Conservation (phyloP, 306 rosid species). For the Lithocarpus polystachyus region DNA sequence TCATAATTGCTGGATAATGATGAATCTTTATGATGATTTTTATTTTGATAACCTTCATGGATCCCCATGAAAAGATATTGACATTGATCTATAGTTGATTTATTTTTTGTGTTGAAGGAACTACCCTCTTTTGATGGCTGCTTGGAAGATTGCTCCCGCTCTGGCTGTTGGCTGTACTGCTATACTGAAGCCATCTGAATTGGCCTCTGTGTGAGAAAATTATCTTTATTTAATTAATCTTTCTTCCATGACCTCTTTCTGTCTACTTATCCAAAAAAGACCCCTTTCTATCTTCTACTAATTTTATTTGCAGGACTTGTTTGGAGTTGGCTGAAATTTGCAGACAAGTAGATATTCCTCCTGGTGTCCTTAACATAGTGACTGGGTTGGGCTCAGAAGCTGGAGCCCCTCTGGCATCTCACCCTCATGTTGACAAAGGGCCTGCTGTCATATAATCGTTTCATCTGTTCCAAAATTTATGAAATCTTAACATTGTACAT, state of each 20-base stretch:
- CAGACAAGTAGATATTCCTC: slow-evolving; percentile 79
- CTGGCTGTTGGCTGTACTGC: slow-evolving; percentile 98
- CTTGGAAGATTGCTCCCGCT: slow-evolving; percentile 98
- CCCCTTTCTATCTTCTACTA: too few species aligned
- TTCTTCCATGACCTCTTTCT: slow-evolving; percentile 10
- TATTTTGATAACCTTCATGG: neutral
- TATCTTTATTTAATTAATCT: slow-evolving; percentile 12
- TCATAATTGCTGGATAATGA: too few species aligned
- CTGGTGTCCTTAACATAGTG: slow-evolving; percentile 74
- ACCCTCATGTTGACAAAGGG: slow-evolving; percentile 96
- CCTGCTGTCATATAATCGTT: neutral
- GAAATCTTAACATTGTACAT: neutral
- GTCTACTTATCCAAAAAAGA: too few species aligned
- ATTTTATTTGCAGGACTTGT: slow-evolving; percentile 57
- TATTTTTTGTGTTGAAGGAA: slow-evolving; percentile 53
- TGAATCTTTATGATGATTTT: neutral
- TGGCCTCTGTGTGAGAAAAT: slow-evolving; percentile 72
- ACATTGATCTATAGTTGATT: neutral
- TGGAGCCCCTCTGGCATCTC: slow-evolving; percentile 92
- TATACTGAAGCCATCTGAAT: slow-evolving; percentile 88
- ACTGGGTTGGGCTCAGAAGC: slow-evolving; percentile 95
- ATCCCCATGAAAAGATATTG: neutral
- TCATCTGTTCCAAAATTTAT: slow-evolving; percentile 9
- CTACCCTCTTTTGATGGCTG: slow-evolving; percentile 85
- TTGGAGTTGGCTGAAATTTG: slow-evolving; percentile 80